Base-by-base conservation (phyloP, 2,329 filamentous ascomycete species). In the Elsinoe necatrix region DNA sequence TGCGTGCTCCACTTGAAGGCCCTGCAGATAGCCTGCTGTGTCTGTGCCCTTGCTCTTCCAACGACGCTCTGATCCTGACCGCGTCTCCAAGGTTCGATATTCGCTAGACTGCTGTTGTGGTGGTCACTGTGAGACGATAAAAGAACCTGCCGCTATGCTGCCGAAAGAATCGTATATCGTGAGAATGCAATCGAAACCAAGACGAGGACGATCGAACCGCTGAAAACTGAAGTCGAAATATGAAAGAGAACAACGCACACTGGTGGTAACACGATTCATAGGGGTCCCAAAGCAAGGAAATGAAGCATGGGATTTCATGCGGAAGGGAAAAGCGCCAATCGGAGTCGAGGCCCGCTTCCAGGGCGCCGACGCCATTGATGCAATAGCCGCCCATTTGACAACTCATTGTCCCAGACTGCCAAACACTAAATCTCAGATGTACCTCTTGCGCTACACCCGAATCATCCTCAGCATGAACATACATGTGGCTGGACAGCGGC, bases 61-160 rank as follows among this genome's bases (percentile, higher is more conserved):
- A 9, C 14, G 34, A 7, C 5, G 4, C 27, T 29, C 27, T 29
- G 4, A 9, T 29, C 9, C 27, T 29, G 27, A 29, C 27, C 4
- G 9, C 4, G 4, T 9, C 27, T 42, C 16, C 39, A 16, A 47
- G 6, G 21, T 47, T 4, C 27, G 9, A 29, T 29, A 29, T 29
- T 29, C 27, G 25, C 45, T 50, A 21, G 31, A 3, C 7, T 9
- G 21, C 25, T 34, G 45, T 50, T 25, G 45, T 50, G 20, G 6
- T 29, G 14, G 27, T 18, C 2, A 31, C 16, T 50, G n/a, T 5
- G 23, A 18, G 27, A 34, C 25, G 45, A 29, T 29, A 50, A 50
- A 31, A 18, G 20, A 37, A 50, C 45, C 45, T 50, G 45, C 25
- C 45, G 45, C 45, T 50, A 50, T 50, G 45, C 45, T 21, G 45